A percentile compares a stretch with the other conserved stretches of the same genome.
These are phyloP conservation scores for Paramecium bursaria DNA, from an alignment of 73 alveolate genomes.

Conservation along the genomic window DNA sequence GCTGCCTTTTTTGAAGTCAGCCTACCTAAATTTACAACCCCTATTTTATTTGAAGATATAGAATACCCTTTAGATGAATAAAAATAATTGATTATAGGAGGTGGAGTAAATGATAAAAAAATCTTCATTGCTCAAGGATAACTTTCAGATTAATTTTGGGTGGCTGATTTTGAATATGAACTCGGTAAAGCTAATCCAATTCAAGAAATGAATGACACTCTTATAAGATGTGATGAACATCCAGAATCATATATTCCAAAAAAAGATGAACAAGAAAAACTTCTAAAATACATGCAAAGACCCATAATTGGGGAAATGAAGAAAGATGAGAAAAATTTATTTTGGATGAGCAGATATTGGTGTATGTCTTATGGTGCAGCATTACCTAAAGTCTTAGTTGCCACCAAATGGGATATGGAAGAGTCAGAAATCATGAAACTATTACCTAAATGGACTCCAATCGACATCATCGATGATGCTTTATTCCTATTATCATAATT, in stretches of 20 bases:
- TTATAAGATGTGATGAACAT: conserved; percentile 65
- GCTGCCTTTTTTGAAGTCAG: conserved; percentile 58
- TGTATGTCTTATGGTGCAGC: conserved; percentile 89
- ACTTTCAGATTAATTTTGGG: conserved; percentile 34
- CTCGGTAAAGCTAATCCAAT: conserved; percentile 44
- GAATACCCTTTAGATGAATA: conserved; percentile 44
- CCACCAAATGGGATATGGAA: conserved; percentile 97
- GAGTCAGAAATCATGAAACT: conserved; percentile 88
- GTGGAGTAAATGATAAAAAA: conserved; percentile 24
- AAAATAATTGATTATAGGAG: conserved; percentile 5
- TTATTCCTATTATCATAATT: conserved; percentile 85
- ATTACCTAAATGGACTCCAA: conserved; percentile 90
- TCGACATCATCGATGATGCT: conserved; percentile 93
- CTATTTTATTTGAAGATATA: conserved; percentile 47
- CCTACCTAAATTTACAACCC: conserved; percentile 30
- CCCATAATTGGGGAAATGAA: conserved; percentile 66
- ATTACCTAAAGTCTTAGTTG: conserved; percentile 86
- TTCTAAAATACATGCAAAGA: conserved; percentile 29
- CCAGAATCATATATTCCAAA: conserved; percentile 57
- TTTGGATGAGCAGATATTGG: conserved; percentile 83
- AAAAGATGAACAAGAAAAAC: conserved; percentile 41
- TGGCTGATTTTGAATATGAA: conserved; percentile 64
- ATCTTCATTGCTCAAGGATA: conserved; percentile 43
- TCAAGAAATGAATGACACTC: conserved; percentile 35
- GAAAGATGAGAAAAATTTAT: conserved; percentile 56